phyloP scores from a whole-genome alignment of 2,329 filamentous ascomycete species.

The Diplodia corticola region DNA sequence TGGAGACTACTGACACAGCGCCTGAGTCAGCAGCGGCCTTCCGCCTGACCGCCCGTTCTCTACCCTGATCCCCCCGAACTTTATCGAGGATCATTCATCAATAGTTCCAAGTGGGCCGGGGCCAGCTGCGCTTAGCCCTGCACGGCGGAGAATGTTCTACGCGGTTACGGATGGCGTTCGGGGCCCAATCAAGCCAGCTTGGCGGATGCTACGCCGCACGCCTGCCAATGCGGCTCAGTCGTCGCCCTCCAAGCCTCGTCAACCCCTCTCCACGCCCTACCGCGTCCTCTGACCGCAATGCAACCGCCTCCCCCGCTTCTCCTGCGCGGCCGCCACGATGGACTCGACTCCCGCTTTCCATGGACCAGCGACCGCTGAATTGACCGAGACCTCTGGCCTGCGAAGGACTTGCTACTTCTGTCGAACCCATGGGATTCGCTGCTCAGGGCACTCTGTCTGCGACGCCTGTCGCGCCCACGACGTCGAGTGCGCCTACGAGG shows the following conservation, averaged over 20 bases:
- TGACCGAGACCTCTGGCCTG: neutral
- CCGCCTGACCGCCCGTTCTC: neutral
- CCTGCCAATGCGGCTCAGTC: slow-evolving; percentile 8
- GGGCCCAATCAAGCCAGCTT: slow-evolving; percentile 1
- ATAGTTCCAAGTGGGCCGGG: neutral
- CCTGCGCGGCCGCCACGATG: neutral
- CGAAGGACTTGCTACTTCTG: slow-evolving; percentile 29
- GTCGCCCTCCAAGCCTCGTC: neutral
- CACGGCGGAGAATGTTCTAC: neutral
- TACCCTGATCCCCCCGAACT: neutral
- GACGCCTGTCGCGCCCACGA: slow-evolving; percentile 27
- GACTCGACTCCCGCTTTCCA: neutral
- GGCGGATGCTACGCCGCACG: slow-evolving; percentile 14
- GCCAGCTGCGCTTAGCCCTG: neutral
- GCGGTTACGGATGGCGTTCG: neutral
- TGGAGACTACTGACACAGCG: neutral
- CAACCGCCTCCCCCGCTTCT: neutral
- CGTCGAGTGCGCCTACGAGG: slow-evolving; percentile 29
- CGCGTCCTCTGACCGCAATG: neutral
- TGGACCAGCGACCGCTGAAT: neutral
- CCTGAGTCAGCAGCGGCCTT: neutral
- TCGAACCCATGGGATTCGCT: slow-evolving; percentile 27
- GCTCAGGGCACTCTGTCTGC: slow-evolving; percentile 27
- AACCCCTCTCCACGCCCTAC: neutral
- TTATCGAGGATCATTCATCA: slow-evolving; percentile 2